Percentiles rank a stretch among this genome's conserved stretches.
These are phyloP conservation scores for Aspergillus tubingensis DNA, from an alignment of 2,329 filamentous ascomycete species.

Conservation along the genomic window DNA sequence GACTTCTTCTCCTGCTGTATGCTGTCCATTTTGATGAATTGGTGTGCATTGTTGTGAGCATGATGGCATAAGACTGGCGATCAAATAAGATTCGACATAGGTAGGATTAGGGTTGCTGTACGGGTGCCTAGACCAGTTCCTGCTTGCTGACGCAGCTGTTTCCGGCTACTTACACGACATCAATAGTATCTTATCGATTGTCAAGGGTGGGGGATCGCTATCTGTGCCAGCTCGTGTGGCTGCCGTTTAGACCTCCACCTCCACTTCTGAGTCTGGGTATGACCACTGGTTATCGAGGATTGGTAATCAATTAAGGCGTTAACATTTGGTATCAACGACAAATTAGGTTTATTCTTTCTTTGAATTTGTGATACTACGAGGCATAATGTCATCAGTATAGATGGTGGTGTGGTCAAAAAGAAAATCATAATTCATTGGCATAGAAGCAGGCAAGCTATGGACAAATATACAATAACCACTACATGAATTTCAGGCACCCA, in stretches of 20 bases:
- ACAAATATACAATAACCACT: not conserved
- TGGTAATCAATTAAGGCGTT: not conserved
- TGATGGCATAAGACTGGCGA: not conserved
- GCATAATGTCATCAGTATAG: not conserved
- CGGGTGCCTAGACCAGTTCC: not conserved
- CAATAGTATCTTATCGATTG: not conserved
- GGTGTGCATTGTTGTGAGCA: not conserved
- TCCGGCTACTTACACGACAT: no score
- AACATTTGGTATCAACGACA: no score
- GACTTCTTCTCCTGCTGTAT: conserved; percentile 20
- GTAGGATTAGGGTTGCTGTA: not conserved
- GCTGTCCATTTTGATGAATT: conserved; percentile 18
- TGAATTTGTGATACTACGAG: not conserved
- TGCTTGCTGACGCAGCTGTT: not conserved
- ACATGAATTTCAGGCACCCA: conserved; percentile 17
- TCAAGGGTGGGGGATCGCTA: conserved; percentile 7
- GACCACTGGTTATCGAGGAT: not conserved
- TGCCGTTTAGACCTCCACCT: not conserved
- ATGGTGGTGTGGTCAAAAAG: not conserved
- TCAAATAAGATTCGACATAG: not conserved
- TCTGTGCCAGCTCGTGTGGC: not conserved
- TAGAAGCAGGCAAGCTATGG: not conserved
- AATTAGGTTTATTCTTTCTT: no score
- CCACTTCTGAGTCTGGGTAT: not conserved
- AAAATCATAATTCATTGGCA: not conserved